Base-by-base conservation (phyloP, 2,329 filamentous ascomycete species). In the Drechslera avenae region DNA sequence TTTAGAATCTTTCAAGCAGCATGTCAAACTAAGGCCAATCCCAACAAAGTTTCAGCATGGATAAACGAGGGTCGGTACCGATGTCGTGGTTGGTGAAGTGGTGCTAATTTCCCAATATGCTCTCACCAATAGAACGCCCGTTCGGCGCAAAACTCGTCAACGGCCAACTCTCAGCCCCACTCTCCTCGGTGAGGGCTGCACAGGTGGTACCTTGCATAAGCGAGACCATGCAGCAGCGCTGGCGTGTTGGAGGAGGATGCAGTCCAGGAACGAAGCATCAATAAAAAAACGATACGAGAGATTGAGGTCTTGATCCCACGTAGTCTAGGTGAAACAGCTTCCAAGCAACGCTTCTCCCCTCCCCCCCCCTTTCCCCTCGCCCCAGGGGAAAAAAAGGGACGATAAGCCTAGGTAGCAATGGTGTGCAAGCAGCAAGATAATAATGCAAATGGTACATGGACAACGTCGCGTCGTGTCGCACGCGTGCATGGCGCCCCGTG, bases 181-280 rank as follows among this genome's bases (percentile, higher is more conserved):
- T 28, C 9, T 28, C 9, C 9, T 28, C 26, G 9, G 26, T 28
- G 26, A 12, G 26, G 21, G 6, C 21, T n/a, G n/a, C 35, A 28
- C 35, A 23, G n/a, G 47, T 42, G n/a, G n/a, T n/a, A 39, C 51
- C 51, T 50, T 50, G 51, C 51, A 54, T 54, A 46, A 54, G 46
- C 51, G 46, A 50, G 33, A 34, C 33, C 5, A 3, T 36, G 26
- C 32, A 32, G 32, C 40, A 7, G 21, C 34, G 44, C 28, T 33
- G 44, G n/a, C n/a, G n/a, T n/a, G n/a, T n/a, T n/a, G n/a, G n/a
- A n/a, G n/a, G n/a, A n/a, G n/a, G n/a, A n/a, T n/a, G n/a, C n/a
- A n/a, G n/a, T n/a, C n/a, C n/a, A n/a, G n/a, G n/a, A n/a, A n/a
- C n/a, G n/a, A n/a, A n/a, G n/a, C n/a, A n/a, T n/a, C n/a, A n/a